phyloP scores from a whole-genome alignment of 2,329 filamentous ascomycete genomes.

The Hymenoscyphus infarciens region DNA sequence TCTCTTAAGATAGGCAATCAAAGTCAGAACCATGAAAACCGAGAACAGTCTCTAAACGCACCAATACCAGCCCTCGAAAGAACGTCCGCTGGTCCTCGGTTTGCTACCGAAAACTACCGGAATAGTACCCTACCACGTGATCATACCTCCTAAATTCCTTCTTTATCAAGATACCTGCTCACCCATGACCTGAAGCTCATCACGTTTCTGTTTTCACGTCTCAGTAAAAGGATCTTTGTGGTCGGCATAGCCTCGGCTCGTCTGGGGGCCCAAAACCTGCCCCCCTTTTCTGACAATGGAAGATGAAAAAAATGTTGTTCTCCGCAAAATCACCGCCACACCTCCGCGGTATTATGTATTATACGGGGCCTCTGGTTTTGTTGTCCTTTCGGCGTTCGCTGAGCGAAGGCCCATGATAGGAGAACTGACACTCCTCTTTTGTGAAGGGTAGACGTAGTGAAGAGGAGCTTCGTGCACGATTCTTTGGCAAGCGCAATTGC shows the following conservation, averaged over 20 bases:
- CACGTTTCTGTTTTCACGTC: slow-evolving; percentile 2
- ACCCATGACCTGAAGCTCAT: slow-evolving; percentile 1
- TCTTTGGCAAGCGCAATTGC: background rate
- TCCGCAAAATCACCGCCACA: slow-evolving; percentile 8
- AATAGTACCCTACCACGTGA: background rate
- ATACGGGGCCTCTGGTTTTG: background rate
- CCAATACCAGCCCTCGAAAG: background rate
- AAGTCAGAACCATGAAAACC: background rate
- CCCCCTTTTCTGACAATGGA: background rate
- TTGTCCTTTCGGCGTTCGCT: background rate
- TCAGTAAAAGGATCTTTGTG: background rate
- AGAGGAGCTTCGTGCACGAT: background rate
- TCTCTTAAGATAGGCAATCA: background rate
- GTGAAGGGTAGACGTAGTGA: background rate
- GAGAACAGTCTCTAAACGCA: background rate
- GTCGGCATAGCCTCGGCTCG: background rate
- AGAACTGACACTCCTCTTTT: background rate
- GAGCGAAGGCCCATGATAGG: background rate
- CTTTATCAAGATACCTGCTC: background rate
- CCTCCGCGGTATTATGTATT: background rate
- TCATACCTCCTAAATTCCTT: background rate
- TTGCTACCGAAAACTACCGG: background rate
- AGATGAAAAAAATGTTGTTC: background rate
- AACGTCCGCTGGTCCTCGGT: background rate
- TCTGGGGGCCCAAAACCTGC: background rate